These are phyloP conservation scores for Stellera chamaejasme DNA, from an alignment of 345 rosid genomes.

Conservation along the genomic window DNA sequence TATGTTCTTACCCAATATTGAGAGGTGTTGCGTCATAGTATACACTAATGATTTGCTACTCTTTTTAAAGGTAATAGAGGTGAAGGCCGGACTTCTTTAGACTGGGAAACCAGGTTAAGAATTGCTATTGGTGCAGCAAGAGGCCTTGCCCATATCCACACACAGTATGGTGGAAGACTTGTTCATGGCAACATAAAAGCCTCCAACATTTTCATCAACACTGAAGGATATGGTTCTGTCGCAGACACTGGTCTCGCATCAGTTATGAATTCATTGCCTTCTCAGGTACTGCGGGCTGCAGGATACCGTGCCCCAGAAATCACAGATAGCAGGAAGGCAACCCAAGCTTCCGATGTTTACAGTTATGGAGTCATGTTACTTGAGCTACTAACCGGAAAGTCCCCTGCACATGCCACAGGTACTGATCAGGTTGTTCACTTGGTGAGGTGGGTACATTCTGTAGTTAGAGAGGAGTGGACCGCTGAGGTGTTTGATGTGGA, in stretches of 20 bases:
- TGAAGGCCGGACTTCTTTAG: slow-evolving; percentile 40
- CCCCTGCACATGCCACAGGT: slow-evolving; percentile 41
- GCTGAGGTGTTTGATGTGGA: slow-evolving; percentile 90
- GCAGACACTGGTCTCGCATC: slow-evolving; percentile 74
- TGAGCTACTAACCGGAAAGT: slow-evolving; percentile 86
- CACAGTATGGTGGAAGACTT: slow-evolving; percentile 58
- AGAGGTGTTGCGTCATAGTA: too few species aligned
- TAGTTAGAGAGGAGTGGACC: slow-evolving; percentile 97
- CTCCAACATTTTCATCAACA: slow-evolving; percentile 72
- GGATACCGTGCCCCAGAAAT: slow-evolving; percentile 94
- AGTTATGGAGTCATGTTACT: slow-evolving; percentile 80
- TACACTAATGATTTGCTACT: neutral
- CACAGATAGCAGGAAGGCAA: slow-evolving; percentile 71
- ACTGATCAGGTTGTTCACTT: slow-evolving; percentile 67
- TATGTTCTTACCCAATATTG: too few species aligned
- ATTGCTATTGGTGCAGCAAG: slow-evolving; percentile 74
- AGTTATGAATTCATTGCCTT: slow-evolving; percentile 58
- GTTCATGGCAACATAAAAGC: slow-evolving; percentile 90
- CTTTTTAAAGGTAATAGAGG: slow-evolving; percentile 50
- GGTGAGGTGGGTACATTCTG: slow-evolving; percentile 94
- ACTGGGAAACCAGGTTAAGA: slow-evolving; percentile 74
- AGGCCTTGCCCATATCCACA: slow-evolving; percentile 71
- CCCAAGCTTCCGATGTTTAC: slow-evolving; percentile 70
- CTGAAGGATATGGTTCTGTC: slow-evolving; percentile 45
- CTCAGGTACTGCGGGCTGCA: slow-evolving; percentile 43